A percentile compares a stretch with the other conserved stretches of the same genome.
Evolutionary conservation across 2,329 filamentous ascomycete genomes (phyloP).

Genomic region (Alternaria incomplexa): DNA sequence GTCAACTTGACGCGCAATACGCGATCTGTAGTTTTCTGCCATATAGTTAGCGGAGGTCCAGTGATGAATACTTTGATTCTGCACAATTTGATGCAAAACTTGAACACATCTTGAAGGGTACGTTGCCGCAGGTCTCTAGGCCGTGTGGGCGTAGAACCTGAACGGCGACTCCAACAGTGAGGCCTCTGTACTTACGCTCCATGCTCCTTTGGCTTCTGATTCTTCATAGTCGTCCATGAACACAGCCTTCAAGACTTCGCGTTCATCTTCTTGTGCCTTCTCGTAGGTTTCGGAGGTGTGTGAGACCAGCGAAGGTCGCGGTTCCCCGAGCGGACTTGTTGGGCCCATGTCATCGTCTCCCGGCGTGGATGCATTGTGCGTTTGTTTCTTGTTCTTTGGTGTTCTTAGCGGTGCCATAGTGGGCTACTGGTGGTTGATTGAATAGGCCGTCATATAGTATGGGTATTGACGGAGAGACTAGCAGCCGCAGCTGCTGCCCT

Average conservation of each 20-base stretch:
- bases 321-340: constrained; percentile 34
- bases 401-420: constrained; percentile 56
- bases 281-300: constrained; percentile 68
- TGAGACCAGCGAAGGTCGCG: constrained; percentile 37
- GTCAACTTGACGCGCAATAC: constrained; percentile 81
- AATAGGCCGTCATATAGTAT: constrained; percentile 38
- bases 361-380: constrained; percentile 40
- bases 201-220: constrained; percentile 74
- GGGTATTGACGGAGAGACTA: constrained; percentile 44
- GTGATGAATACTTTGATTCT: background rate
- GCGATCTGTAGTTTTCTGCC: constrained; percentile 75
- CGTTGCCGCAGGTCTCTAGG: background rate
- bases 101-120: background rate
- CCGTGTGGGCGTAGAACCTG: background rate
- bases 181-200: constrained; percentile 69
- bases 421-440: constrained; percentile 44
- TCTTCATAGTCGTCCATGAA: constrained; percentile 87
- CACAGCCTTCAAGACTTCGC: constrained; percentile 83
- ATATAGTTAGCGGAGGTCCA: background rate
- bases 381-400: constrained; percentile 48
- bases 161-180: background rate
- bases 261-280: constrained; percentile 85
- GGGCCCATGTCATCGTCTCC: constrained; percentile 28
- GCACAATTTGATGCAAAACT: background rate
- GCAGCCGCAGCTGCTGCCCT: constrained; percentile 57